Conservation (phyloP, 169 alveolate species). For the Cryptosporidium parvum region DNA sequence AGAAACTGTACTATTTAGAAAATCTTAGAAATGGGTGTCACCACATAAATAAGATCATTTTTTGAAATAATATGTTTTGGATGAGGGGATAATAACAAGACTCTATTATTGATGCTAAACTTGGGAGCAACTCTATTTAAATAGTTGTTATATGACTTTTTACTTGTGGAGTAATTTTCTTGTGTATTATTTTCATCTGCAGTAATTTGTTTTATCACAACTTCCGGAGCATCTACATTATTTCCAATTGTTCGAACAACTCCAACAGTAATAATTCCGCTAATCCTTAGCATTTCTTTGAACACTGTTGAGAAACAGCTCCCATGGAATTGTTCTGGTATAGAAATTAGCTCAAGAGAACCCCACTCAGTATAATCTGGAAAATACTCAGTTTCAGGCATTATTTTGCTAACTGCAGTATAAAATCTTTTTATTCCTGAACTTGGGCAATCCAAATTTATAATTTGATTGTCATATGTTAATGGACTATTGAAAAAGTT, state of each 20-base stretch:
- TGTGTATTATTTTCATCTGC: constrained; percentile 1
- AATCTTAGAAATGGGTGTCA: constrained; percentile 45
- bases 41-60: constrained; percentile 48
- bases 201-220: neutral
- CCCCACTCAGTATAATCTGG: constrained; percentile 76
- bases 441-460: neutral
- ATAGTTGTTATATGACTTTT: neutral
- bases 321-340: constrained; percentile 56
- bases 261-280: constrained; percentile 55
- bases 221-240: constrained; percentile 30
- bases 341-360: constrained; percentile 47
- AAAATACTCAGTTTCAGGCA: constrained; percentile 16
- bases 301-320: constrained; percentile 32
- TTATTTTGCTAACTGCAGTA: constrained; percentile 19
- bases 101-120: constrained; percentile 34
- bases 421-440: constrained; percentile 23
- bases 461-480: constrained; percentile 23
- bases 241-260: constrained; percentile 34
- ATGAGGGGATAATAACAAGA: constrained; percentile 49
- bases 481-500: constrained; percentile 59
- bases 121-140: constrained; percentile 33
- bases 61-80: constrained; percentile 48
- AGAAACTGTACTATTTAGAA: neutral
- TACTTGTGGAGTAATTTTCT: neutral
- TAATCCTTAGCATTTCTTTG: constrained; percentile 34